Percentiles rank a stretch among this genome's conserved stretches.
phyloP scores from a whole-genome alignment of 768 basidiomycete genomes.

The Boletus patriciae region DNA sequence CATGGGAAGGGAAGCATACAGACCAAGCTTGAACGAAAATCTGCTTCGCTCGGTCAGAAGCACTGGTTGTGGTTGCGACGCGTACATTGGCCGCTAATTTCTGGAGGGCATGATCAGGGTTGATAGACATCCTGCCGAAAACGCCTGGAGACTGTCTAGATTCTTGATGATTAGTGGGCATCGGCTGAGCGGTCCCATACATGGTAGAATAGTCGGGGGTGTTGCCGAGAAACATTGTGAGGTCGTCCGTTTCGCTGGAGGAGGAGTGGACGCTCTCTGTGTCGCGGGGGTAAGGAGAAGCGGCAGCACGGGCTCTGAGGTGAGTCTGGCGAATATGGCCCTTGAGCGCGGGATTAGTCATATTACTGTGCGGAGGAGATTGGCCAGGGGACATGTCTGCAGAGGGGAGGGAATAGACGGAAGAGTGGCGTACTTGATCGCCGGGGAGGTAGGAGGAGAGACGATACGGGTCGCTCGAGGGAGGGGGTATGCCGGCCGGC shows the following conservation, averaged over 20 bases:
- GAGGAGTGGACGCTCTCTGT: slow-evolving; percentile 85
- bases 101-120: slow-evolving; percentile 76
- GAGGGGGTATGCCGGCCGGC: slow-evolving; percentile 49
- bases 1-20: slow-evolving; percentile 29
- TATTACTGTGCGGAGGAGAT: slow-evolving; percentile 74
- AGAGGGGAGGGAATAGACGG: slow-evolving; percentile 43
- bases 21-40: slow-evolving; percentile 93
- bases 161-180: slow-evolving; percentile 42
- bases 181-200: slow-evolving; percentile 48
- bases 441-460: slow-evolving; percentile 50
- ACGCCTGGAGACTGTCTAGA: slow-evolving; percentile 65
- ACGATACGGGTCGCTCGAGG: slow-evolving; percentile 71
- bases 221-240: slow-evolving; percentile 70
- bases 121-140: slow-evolving; percentile 76
- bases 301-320: slow-evolving; percentile 75
- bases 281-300: slow-evolving; percentile 85
- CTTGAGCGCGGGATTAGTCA: slow-evolving; percentile 75
- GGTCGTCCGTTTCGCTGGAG: slow-evolving; percentile 86
- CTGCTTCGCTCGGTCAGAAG: slow-evolving; percentile 88
- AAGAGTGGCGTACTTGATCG: slow-evolving; percentile 48
- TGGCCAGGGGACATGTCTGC: slow-evolving; percentile 49
- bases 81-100: slow-evolving; percentile 86
- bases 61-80: slow-evolving; percentile 86
- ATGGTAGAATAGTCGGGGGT: slow-evolving; percentile 66
- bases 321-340: slow-evolving; percentile 73